Conservation (phyloP, 208 protist genomes). For the Leishmania martiniquensis region DNA sequence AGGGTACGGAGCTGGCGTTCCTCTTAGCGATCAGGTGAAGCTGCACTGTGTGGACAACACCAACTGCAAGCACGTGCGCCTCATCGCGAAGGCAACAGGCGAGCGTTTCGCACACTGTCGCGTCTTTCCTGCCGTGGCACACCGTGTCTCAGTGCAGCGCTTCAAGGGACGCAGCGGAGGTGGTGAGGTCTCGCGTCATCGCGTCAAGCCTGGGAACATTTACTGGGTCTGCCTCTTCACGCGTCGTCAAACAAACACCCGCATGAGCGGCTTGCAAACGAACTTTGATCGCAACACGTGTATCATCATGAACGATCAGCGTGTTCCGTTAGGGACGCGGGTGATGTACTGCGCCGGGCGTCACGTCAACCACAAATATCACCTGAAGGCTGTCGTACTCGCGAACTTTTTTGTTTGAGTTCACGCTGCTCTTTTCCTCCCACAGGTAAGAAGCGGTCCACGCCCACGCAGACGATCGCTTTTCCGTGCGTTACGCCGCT, state of each 20-base stretch:
- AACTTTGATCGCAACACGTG: slow-evolving; percentile 94
- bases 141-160: slow-evolving; percentile 90
- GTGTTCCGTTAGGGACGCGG: slow-evolving; percentile 85
- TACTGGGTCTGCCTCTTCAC: slow-evolving; percentile 92
- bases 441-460: not conserved
- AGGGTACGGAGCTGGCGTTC: slow-evolving; percentile 80
- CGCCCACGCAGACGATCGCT: not conserved
- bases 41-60: slow-evolving; percentile 94
- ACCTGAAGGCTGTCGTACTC: slow-evolving; percentile 91
- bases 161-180: slow-evolving; percentile 76
- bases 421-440: not conserved
- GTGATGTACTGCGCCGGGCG: slow-evolving; percentile 93
- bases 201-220: slow-evolving; percentile 88
- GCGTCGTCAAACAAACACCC: slow-evolving; percentile 83
- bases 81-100: slow-evolving; percentile 84
- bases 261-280: slow-evolving; percentile 89
- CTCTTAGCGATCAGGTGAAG: slow-evolving; percentile 89
- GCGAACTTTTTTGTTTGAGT: slow-evolving; percentile 92
- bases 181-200: slow-evolving; percentile 68
- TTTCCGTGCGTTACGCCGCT: not conserved
- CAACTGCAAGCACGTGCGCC: slow-evolving; percentile 91
- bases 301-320: slow-evolving; percentile 93
- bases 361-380: slow-evolving; percentile 94
- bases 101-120: slow-evolving; percentile 92
- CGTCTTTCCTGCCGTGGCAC: slow-evolving; percentile 86